A percentile compares a stretch with the other conserved stretches of the same genome.
Conservation (phyloP, 1,284 basidiomycete genomes). For the Rhodotorula sp. region DNA sequence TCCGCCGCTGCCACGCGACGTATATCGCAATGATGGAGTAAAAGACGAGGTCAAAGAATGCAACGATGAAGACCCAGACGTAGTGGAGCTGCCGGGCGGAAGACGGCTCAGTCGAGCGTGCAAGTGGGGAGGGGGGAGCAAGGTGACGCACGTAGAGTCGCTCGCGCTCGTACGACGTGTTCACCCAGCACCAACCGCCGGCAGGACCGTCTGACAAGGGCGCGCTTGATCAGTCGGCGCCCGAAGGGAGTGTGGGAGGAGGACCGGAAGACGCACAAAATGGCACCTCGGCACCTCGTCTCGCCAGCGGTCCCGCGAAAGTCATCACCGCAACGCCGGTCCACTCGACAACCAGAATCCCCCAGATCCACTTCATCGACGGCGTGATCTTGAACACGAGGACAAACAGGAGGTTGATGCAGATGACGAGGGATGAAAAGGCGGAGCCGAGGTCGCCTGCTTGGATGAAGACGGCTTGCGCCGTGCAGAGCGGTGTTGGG, state of each 20-base stretch:
- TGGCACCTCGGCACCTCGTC: neutral
- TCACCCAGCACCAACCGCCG: constrained; percentile 33
- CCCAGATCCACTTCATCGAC: neutral
- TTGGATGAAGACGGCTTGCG: constrained; percentile 59
- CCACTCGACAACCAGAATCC: constrained; percentile 9
- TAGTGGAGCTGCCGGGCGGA: constrained; percentile 10
- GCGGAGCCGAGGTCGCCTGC: constrained; percentile 61
- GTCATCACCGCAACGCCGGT: constrained; percentile 2
- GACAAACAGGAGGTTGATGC: constrained; percentile 60
- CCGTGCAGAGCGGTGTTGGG: constrained; percentile 6
- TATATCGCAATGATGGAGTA: constrained; percentile 24
- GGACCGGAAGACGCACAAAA: constrained; percentile 16
- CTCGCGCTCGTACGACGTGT: constrained; percentile 2
- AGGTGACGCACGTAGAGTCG: constrained; percentile 2
- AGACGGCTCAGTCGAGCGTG: neutral
- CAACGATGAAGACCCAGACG: constrained; percentile 24
- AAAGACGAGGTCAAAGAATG: constrained; percentile 7
- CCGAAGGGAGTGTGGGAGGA: neutral
- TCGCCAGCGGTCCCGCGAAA: constrained; percentile 6
- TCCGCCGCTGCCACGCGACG: neutral
- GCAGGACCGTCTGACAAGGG: constrained; percentile 7
- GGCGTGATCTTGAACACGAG: constrained; percentile 15
- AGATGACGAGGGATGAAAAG: constrained; percentile 64
- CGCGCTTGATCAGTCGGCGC: too few relatives aligned
- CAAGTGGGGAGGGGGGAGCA: neutral